phyloP scores from a whole-genome alignment of 169 alveolate genomes.

The Prorocentrum cordatum region DNA sequence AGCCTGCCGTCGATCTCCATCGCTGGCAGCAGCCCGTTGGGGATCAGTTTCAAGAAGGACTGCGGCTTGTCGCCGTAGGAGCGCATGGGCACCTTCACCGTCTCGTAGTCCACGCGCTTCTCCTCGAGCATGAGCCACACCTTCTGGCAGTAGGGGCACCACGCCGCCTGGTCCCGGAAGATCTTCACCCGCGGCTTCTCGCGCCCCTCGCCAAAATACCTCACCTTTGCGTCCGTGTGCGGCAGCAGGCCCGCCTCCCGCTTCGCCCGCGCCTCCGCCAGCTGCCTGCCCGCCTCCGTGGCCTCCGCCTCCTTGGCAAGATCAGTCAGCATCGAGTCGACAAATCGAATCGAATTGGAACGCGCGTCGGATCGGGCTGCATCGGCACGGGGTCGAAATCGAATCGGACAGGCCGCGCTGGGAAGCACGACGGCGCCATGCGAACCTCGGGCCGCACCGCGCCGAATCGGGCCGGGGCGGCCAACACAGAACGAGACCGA shows the following conservation, averaged over 20 bases:
- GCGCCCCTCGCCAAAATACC: conserved; percentile 36
- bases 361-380: too few relatives aligned
- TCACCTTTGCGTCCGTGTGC: conserved; percentile 67
- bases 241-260: conserved; percentile 9
- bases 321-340: too few relatives aligned
- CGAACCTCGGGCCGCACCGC: too few relatives aligned
- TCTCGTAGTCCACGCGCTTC: conserved; percentile 40
- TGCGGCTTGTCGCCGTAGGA: conserved; percentile 69
- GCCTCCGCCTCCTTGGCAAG: neutral
- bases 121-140: conserved; percentile 70
- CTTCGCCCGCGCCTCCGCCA: neutral
- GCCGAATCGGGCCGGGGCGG: too few relatives aligned
- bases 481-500: too few relatives aligned
- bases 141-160: conserved; percentile 68
- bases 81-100: conserved; percentile 59
- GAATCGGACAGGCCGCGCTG: too few relatives aligned
- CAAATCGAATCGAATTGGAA: too few relatives aligned
- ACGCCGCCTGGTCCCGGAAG: conserved; percentile 37
- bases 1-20: conserved; percentile 46
- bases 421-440: too few relatives aligned
- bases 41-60: conserved; percentile 26
- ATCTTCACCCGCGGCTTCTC: conserved; percentile 37
- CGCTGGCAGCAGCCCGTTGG: conserved; percentile 63
- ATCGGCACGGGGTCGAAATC: too few relatives aligned
- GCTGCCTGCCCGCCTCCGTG: neutral